Evolutionary conservation across 257 asterid species (phyloP).

Genomic region (Petunia axillaris): DNA sequence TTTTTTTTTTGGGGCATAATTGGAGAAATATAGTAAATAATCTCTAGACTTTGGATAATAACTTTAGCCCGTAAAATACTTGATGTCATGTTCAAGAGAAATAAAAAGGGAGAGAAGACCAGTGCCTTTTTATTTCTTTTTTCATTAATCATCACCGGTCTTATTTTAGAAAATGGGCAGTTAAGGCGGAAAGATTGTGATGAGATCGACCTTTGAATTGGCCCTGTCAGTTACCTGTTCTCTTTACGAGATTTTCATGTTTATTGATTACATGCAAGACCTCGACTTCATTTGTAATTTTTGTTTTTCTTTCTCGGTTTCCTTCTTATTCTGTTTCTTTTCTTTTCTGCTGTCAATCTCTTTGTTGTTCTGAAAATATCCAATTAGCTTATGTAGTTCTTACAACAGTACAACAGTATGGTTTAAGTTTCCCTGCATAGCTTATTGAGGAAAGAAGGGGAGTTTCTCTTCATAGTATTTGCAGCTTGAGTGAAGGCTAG

Average conservation of each 20-base stretch:
- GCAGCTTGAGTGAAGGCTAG: not conserved
- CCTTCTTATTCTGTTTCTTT: not conserved
- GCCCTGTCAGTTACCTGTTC: not conserved
- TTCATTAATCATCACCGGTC: not conserved
- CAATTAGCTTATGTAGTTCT: conserved; percentile 3
- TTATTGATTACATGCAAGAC: not conserved
- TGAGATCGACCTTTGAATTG: not conserved
- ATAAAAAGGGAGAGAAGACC: not conserved
- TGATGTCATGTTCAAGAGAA: not conserved
- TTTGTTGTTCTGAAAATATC: not conserved
- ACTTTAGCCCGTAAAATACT: not conserved
- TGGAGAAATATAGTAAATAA: not conserved
- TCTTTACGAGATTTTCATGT: not conserved
- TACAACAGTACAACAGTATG: not conserved
- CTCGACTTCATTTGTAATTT: not conserved
- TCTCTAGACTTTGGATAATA: not conserved
- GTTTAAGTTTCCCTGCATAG: conserved; percentile 5
- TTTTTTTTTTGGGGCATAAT: not conserved
- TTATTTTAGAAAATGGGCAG: conserved; percentile 14
- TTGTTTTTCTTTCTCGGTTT: not conserved
- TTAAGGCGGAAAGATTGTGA: not conserved
- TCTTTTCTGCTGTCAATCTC: not conserved
- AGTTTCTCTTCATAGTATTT: not conserved
- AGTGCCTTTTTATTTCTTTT: not conserved
- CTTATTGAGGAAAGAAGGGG: not conserved